Conservation (phyloP, 2,329 filamentous ascomycete genomes). For the Pseudovirgaria hyperparasitica region DNA sequence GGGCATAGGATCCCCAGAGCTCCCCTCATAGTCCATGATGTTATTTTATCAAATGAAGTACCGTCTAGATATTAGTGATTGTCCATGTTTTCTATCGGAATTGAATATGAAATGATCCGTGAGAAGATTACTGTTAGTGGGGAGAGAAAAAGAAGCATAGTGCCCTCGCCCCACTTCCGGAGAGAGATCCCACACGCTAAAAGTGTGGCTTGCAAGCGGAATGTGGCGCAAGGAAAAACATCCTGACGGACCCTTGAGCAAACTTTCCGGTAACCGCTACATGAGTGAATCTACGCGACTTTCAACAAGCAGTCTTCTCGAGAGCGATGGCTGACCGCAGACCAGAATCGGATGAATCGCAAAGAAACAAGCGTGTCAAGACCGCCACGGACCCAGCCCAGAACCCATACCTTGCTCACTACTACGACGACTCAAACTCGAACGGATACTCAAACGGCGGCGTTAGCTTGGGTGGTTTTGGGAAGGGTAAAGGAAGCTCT, state of each 20-base stretch:
- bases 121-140: too few relatives aligned
- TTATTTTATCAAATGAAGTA: too few relatives aligned
- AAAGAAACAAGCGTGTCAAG: constrained; percentile 44
- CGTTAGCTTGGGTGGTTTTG: constrained; percentile 9
- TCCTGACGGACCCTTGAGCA: too few relatives aligned
- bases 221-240: too few relatives aligned
- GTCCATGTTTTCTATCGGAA: background rate
- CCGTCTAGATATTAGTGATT: background rate
- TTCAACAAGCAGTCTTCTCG: too few relatives aligned
- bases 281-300: too few relatives aligned
- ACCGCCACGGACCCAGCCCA: constrained; percentile 42
- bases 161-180: too few relatives aligned
- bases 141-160: too few relatives aligned
- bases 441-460: constrained; percentile 21
- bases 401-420: constrained; percentile 90
- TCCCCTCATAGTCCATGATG: constrained; percentile 17
- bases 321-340: constrained; percentile 47
- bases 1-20: constrained; percentile 26
- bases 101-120: background rate
- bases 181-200: too few relatives aligned
- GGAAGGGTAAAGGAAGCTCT: constrained; percentile 16
- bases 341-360: constrained; percentile 36
- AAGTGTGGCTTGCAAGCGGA: too few relatives aligned
- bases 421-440: constrained; percentile 46
- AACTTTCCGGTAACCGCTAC: too few relatives aligned